Evolutionary conservation across 1,284 basidiomycete species (phyloP).

Genomic region (Irpex sp.): DNA sequence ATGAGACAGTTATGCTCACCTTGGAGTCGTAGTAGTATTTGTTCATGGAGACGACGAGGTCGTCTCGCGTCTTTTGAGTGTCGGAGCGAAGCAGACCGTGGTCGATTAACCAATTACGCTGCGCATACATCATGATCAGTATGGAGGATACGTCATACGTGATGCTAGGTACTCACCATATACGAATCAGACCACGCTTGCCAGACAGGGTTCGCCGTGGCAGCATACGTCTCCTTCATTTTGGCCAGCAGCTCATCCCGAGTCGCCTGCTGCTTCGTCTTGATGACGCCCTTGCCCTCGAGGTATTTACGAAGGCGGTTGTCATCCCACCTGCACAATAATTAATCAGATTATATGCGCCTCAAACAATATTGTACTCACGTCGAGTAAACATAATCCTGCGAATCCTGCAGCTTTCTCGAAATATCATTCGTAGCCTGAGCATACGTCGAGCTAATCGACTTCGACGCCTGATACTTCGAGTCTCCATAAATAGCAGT

Average conservation of each 20-base stretch:
- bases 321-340: constrained; percentile 61
- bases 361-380: constrained; percentile 7
- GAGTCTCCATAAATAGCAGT: not conserved
- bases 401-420: constrained; percentile 62
- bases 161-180: constrained; percentile 46
- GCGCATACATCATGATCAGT: constrained; percentile 4
- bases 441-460: constrained; percentile 28
- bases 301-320: constrained; percentile 66
- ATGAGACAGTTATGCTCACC: too few relatives aligned
- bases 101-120: constrained; percentile 79
- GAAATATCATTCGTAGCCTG: constrained; percentile 50
- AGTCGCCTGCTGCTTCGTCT: constrained; percentile 56
- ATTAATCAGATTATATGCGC: not conserved
- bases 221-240: constrained; percentile 67
- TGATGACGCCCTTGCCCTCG: constrained; percentile 66
- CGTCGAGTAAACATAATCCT: constrained; percentile 83
- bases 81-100: constrained; percentile 66
- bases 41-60: constrained; percentile 67
- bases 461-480: constrained; percentile 37
- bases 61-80: constrained; percentile 61
- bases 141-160: not conserved
- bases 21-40: constrained; percentile 68
- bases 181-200: constrained; percentile 83
- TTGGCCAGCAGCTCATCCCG: constrained; percentile 64
- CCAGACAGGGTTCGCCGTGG: constrained; percentile 62